phyloP scores from a whole-genome alignment of 2,329 filamentous ascomycete genomes.

The Fusarium sp. region DNA sequence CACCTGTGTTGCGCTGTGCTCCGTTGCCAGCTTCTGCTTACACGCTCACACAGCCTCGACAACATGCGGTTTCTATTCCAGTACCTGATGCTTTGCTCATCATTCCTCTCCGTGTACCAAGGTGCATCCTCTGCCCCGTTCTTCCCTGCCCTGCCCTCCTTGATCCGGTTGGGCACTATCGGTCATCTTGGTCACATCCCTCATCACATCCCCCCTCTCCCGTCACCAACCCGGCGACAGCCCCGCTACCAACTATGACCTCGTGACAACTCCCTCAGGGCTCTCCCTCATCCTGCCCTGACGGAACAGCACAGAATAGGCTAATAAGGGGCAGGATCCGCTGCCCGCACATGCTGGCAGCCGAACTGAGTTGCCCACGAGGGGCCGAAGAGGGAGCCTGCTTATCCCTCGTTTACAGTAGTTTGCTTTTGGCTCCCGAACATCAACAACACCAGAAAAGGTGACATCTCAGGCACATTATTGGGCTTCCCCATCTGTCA shows the following conservation, averaged over 20 bases:
- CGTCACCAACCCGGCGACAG: conserved; percentile 30
- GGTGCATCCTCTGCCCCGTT: neutral
- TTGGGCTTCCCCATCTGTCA: conserved; percentile 28
- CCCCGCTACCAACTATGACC: conserved; percentile 40
- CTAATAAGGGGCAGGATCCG: conserved; percentile 35
- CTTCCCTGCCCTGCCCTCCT: conserved; percentile 14
- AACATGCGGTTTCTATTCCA: conserved; percentile 29
- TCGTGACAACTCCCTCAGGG: conserved; percentile 40
- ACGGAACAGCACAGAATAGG: conserved; percentile 21
- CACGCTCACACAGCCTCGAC: conserved; percentile 15
- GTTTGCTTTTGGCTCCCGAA: conserved; percentile 28
- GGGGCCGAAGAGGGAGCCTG: conserved; percentile 10
- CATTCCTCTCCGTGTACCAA: conserved; percentile 13
- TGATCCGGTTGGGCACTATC: conserved; percentile 17
- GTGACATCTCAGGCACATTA: conserved; percentile 24
- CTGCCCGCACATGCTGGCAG: conserved; percentile 20
- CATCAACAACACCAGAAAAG: conserved; percentile 29
- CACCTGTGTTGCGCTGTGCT: neutral
- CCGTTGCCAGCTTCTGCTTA: conserved; percentile 5
- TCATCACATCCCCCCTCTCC: conserved; percentile 34
- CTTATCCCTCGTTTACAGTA: conserved; percentile 10
- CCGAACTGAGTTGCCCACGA: conserved; percentile 21
- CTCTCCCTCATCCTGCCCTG: conserved; percentile 32
- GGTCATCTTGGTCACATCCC: conserved; percentile 31
- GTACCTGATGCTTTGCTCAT: neutral